Evolutionary conservation across 2,329 filamentous ascomycete genomes (phyloP), one percentile per base, ranked within the genome.

Genomic region (Calonectria fujianensis): DNA sequence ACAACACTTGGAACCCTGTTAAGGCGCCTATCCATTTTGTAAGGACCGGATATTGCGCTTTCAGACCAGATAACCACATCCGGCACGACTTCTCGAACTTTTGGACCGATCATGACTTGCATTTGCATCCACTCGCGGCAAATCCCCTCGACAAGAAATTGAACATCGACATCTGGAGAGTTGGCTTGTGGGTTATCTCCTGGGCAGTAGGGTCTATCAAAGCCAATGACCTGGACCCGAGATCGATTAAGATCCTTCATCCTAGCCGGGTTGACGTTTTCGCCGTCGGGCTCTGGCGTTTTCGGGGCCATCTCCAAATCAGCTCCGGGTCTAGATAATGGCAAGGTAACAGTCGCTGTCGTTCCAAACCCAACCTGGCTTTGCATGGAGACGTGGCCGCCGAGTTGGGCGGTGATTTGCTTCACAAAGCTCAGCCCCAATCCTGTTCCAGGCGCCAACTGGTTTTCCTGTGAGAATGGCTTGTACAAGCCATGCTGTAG

Each of bases 341-440:
- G 84, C 0, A 86, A 52, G 4, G 75, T 80, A 3, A 86, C 85
- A 0, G 77, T 79, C 2, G 85, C 82, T 1, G 78, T 84, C 2
- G 86, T 87, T 0, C 87, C 87, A 2, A 80, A 72, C 6, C 83
- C 84, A 1, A 84, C 59, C 13, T 80, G 79, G 37, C 85, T 93
- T 69, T 87, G 86, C n/a, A 94, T 87, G 2, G 89, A 86, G 54
- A 95, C 90, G 1, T 86, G 86, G 0, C 93, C 93, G 31, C 88
- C 87, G 0, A 94, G 84, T 10, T 90, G 88, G 18, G 88, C 86
- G 1, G 92, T 89, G 9, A 94, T 90, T 66, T 87, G 85, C 27
- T 89, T 88, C 3, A 94, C 93, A 11, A 95, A 90, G 51, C 90
- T 92, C 37, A 95, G 83, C 0, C 93, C 93, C 0, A 95, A 85